Percentiles rank a stretch among this genome's conserved stretches.
These are phyloP conservation scores for Boletus rex-veris DNA, from an alignment of 768 basidiomycete genomes.

Conservation along the genomic window DNA sequence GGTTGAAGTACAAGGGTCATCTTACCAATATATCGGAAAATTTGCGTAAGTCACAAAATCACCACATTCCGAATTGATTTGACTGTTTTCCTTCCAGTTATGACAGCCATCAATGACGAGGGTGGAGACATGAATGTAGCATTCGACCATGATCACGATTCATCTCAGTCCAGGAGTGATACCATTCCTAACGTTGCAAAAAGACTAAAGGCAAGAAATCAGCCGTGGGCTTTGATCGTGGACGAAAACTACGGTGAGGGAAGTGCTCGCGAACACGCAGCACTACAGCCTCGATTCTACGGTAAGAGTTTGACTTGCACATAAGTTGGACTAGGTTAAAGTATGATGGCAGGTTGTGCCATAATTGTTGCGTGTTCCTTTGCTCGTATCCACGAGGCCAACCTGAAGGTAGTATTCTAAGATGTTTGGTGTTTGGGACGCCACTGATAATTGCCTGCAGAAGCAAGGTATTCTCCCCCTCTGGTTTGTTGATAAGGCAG, in stretches of 20 bases:
- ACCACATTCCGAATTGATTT: not conserved
- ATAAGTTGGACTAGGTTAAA: not conserved
- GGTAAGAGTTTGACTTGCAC: constrained; percentile 39
- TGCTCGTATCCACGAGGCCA: constrained; percentile 98
- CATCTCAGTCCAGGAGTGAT: constrained; percentile 48
- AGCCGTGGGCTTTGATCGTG: constrained; percentile 92
- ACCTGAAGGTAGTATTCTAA: constrained; percentile 66
- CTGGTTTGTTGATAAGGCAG: constrained; percentile 85
- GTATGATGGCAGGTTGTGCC: constrained; percentile 56
- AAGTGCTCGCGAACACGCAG: constrained; percentile 96
- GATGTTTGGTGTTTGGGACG: not conserved
- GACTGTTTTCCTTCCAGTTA: constrained; percentile 49
- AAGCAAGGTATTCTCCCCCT: constrained; percentile 97
- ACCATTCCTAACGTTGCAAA: constrained; percentile 92
- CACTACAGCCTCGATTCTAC: constrained; percentile 93
- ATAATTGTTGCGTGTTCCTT: constrained; percentile 91
- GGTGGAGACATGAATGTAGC: constrained; percentile 91
- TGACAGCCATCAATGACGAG: constrained; percentile 95
- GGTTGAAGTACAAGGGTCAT: constrained; percentile 99
- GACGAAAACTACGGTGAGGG: constrained; percentile 99
- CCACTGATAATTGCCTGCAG: constrained; percentile 37
- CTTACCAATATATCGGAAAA: constrained; percentile 96
- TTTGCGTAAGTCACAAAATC: constrained; percentile 54
- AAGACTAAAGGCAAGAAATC: constrained; percentile 72
- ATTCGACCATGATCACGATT: constrained; percentile 64